Conservation (phyloP, 176 grass and related monocot genomes). For the Pontederia crassipes region DNA sequence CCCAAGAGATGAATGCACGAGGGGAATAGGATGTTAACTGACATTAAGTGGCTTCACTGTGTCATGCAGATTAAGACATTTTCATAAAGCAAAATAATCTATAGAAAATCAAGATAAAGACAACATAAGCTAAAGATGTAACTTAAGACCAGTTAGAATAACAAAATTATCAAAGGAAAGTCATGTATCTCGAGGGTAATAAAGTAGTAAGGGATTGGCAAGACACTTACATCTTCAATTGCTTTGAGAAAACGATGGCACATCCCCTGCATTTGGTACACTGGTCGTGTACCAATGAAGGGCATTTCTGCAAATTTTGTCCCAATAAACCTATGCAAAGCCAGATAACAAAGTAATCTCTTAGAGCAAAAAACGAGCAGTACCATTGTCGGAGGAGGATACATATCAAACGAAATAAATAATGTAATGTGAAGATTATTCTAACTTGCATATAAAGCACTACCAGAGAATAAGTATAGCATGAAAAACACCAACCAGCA, state of each 20-base stretch:
- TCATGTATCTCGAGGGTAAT: neutral
- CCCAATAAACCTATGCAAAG: conserved; percentile 49
- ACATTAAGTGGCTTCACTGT: too few species aligned
- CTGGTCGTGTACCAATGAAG: conserved; percentile 60
- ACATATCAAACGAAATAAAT: too few species aligned
- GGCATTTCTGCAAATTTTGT: conserved; percentile 69
- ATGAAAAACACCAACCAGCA: too few species aligned
- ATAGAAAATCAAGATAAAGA: too few species aligned
- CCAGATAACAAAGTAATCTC: neutral
- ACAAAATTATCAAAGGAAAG: neutral
- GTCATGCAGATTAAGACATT: too few species aligned
- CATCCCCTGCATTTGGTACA: conserved; percentile 67
- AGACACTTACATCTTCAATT: conserved; percentile 46
- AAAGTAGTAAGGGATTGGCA: neutral
- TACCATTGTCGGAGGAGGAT: too few species aligned
- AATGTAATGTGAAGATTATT: too few species aligned
- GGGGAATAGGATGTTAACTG: too few species aligned
- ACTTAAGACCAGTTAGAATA: neutral
- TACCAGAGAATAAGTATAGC: too few species aligned
- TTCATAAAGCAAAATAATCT: too few species aligned
- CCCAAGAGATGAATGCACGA: too few species aligned
- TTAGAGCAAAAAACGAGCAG: neutral
- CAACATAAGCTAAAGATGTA: neutral
- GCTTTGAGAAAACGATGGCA: conserved; percentile 47
- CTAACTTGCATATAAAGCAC: too few species aligned